phyloP scores from a whole-genome alignment of 2,329 filamentous ascomycete genomes.

The Phialophora tarda region DNA sequence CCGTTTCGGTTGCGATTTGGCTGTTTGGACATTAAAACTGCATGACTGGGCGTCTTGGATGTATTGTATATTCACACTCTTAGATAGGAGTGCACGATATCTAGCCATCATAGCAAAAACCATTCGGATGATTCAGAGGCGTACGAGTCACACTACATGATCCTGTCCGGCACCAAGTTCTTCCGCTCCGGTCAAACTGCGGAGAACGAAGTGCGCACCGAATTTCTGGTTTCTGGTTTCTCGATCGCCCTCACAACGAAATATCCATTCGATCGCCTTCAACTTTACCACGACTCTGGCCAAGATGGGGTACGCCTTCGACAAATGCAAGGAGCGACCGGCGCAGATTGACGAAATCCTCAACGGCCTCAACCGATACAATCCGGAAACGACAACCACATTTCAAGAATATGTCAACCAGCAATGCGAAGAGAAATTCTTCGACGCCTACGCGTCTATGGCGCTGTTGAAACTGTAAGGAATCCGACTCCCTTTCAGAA shows the following conservation, averaged over 20 bases:
- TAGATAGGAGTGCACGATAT: background rate
- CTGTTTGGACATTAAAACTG: conserved; percentile 1
- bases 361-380: conserved; percentile 97
- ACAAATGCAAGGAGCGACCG: conserved; percentile 89
- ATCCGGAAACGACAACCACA: conserved; percentile 89
- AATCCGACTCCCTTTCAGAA: background rate
- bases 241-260: background rate
- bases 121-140: background rate
- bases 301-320: conserved; percentile 60
- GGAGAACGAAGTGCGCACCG: conserved; percentile 6
- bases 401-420: conserved; percentile 94
- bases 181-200: conserved; percentile 6
- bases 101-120: background rate
- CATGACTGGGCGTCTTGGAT: background rate
- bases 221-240: conserved; percentile 1
- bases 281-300: background rate
- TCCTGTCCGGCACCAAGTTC: background rate
- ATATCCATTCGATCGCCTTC: background rate
- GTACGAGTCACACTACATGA: background rate
- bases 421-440: conserved; percentile 93
- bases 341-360: conserved; percentile 92
- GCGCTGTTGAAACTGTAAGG: conserved; percentile 93
- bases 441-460: conserved; percentile 96
- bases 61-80: background rate
- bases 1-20: background rate